These are phyloP conservation scores for Solanum aculeatissimum DNA, from an alignment of 305 asterid species.

Conservation along the genomic window DNA sequence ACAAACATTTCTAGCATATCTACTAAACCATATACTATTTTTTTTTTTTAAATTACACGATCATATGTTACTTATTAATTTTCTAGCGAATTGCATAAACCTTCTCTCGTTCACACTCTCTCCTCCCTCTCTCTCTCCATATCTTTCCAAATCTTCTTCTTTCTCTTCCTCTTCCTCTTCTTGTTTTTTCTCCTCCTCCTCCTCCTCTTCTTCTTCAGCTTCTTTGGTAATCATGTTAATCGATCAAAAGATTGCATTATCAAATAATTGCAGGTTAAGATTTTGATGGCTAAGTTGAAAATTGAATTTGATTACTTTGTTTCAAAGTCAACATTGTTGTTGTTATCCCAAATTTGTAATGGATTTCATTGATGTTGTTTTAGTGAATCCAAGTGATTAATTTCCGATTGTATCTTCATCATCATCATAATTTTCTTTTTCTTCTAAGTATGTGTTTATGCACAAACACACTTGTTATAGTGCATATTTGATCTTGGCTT, in stretches of 20 bases:
- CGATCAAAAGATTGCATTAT: background rate
- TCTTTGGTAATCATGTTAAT: background rate
- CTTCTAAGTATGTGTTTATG: background rate
- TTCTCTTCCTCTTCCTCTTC: background rate
- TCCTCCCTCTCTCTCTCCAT: background rate
- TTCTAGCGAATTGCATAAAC: background rate
- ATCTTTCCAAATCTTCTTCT: background rate
- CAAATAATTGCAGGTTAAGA: background rate
- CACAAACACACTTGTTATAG: background rate
- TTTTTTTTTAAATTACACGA: too few species aligned
- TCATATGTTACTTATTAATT: background rate
- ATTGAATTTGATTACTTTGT: background rate
- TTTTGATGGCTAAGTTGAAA: background rate
- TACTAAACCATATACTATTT: background rate
- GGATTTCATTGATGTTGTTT: too few species aligned
- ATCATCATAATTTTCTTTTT: background rate
- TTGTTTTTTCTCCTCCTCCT: background rate
- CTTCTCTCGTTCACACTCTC: background rate
- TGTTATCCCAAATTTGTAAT: too few species aligned
- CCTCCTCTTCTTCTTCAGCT: background rate
- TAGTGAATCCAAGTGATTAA: too few species aligned
- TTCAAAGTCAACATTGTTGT: background rate
- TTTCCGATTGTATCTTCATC: too few species aligned
- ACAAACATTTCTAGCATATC: background rate
- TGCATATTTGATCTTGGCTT: too few species aligned